Evolutionary conservation across 2,329 filamentous ascomycete genomes (phyloP).

Genomic region (Aspergillus glaucus): DNA sequence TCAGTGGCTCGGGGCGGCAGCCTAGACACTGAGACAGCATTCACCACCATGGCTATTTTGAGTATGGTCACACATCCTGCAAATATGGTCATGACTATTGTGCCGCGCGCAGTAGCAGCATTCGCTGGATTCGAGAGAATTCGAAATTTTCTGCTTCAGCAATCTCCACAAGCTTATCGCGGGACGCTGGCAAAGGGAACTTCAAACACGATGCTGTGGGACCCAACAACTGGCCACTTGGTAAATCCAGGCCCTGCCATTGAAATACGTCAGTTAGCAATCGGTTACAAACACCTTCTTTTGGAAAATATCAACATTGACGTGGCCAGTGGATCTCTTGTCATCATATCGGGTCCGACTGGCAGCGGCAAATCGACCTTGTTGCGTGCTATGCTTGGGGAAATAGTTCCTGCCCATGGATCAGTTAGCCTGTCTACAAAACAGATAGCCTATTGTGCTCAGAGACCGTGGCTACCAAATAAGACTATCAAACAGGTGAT

Average conservation of each 20-base stretch:
- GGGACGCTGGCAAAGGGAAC: too few relatives aligned
- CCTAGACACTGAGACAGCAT: neutral
- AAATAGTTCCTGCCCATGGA: neutral
- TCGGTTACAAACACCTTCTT: neutral
- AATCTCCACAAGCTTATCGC: too few relatives aligned
- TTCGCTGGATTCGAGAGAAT: too few relatives aligned
- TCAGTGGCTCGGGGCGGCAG: neutral
- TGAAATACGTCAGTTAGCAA: too few relatives aligned
- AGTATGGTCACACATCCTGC: neutral
- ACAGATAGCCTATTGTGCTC: neutral
- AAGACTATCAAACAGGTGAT: slow-evolving; percentile 2
- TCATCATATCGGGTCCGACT: slow-evolving; percentile 2
- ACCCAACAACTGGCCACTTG: too few relatives aligned
- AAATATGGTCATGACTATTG: too few relatives aligned
- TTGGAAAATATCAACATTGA: neutral
- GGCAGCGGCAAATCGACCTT: slow-evolving; percentile 6
- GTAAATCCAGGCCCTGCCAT: too few relatives aligned
- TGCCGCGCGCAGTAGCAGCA: too few relatives aligned
- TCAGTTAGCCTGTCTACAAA: neutral
- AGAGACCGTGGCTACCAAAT: slow-evolving; percentile 1
- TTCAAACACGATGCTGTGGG: too few relatives aligned
- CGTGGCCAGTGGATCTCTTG: neutral
- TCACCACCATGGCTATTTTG: neutral
- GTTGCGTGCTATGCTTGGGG: slow-evolving; percentile 1
- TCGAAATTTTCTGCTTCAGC: too few relatives aligned